phyloP scores from a whole-genome alignment of 139 green algal genomes.

The Tetratostichococcus sp. region DNA sequence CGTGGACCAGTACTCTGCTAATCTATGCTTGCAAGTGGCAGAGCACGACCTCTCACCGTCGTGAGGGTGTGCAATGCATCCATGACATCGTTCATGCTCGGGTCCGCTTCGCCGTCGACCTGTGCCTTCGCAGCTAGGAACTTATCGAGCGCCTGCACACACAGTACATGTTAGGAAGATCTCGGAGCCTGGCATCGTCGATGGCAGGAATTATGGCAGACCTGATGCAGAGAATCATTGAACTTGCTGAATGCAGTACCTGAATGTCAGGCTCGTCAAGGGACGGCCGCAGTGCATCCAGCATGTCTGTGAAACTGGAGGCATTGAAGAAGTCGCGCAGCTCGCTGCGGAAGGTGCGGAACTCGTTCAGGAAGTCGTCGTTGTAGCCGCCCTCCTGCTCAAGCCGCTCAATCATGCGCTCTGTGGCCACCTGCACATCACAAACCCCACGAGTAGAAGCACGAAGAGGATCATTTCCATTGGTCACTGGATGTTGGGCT shows the following conservation, averaged over 20 bases:
- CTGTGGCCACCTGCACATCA: conserved; percentile 62
- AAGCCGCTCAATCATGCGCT: conserved; percentile 83
- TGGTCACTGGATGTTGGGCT: too few relatives aligned
- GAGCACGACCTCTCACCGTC: conserved; percentile 49
- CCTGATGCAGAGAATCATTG: too few relatives aligned
- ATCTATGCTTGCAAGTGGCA: too few relatives aligned
- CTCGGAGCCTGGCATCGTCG: too few relatives aligned
- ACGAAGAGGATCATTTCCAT: not conserved
- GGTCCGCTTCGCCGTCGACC: conserved; percentile 29
- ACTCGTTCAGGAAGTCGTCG: conserved; percentile 83
- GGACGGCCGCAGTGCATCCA: conserved; percentile 30
- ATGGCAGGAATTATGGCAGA: not conserved
- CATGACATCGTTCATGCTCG: conserved; percentile 52
- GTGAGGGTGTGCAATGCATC: conserved; percentile 58
- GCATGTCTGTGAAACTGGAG: conserved; percentile 50
- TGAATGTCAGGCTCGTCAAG: conserved; percentile 54
- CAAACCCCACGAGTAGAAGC: too few relatives aligned
- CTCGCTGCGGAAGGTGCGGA: conserved; percentile 84
- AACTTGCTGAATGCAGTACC: too few relatives aligned
- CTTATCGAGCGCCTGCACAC: conserved; percentile 30
- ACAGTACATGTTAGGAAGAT: too few relatives aligned
- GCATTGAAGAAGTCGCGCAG: conserved; percentile 98
- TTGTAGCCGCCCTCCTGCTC: conserved; percentile 59
- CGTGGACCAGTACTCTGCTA: too few relatives aligned
- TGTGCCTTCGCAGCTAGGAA: conserved; percentile 54